A percentile compares a stretch with the other conserved stretches of the same genome.
These are phyloP conservation scores for Triglochin maritima DNA, from an alignment of 106 monocot species.

Conservation along the genomic window DNA sequence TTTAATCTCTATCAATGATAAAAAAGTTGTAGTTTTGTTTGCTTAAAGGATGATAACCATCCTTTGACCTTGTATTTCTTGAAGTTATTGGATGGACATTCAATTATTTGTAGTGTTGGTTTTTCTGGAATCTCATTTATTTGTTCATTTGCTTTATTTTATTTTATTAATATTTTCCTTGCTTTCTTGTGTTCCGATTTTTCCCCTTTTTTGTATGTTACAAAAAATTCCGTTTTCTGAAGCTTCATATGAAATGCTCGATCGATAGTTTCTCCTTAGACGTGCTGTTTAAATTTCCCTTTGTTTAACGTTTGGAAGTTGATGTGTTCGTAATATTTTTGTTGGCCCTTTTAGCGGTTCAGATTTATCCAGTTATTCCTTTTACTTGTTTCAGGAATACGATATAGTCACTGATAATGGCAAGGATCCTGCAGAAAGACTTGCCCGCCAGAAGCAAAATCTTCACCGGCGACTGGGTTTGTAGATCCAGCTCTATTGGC, in stretches of 20 bases:
- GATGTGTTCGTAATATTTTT: neutral
- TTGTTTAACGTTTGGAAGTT: neutral
- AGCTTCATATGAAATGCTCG: too few relatives aligned
- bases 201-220: too few relatives aligned
- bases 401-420: conserved; percentile 67
- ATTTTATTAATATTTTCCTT: too few relatives aligned
- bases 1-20: too few relatives aligned
- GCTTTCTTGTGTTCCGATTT: too few relatives aligned
- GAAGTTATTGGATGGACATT: too few relatives aligned
- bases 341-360: neutral
- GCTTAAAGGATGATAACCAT: neutral
- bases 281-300: neutral
- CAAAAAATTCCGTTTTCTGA: too few relatives aligned
- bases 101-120: too few relatives aligned
- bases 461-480: conserved; percentile 85
- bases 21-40: neutral
- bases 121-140: too few relatives aligned
- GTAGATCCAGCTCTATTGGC: neutral
- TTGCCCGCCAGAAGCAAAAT: conserved; percentile 83
- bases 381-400: conserved; percentile 51
- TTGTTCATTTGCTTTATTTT: too few relatives aligned
- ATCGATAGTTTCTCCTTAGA: too few relatives aligned
- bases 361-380: neutral
- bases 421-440: conserved; percentile 70
- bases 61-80: neutral